phyloP scores from a whole-genome alignment of 768 basidiomycete species.

The Psilocybe sp. region DNA sequence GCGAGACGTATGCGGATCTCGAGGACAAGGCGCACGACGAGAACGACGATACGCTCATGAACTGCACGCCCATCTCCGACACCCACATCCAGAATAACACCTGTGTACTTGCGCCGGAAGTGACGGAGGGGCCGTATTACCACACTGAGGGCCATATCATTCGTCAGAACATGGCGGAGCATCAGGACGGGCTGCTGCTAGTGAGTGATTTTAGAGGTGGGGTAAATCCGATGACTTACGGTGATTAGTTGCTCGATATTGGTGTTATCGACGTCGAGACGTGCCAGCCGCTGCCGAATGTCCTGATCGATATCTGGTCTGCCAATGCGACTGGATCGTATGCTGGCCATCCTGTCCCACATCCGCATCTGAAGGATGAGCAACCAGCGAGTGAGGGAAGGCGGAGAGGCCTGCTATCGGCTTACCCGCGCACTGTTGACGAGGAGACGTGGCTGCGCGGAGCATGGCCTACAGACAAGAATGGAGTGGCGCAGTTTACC shows the following conservation, averaged over 20 bases:
- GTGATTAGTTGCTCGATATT: constrained; percentile 44
- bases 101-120: constrained; percentile 50
- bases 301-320: constrained; percentile 60
- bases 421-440: constrained; percentile 40
- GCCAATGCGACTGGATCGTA: constrained; percentile 56
- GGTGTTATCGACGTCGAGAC: constrained; percentile 59
- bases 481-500: constrained; percentile 53
- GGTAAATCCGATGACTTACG: neutral
- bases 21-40: constrained; percentile 15
- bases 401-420: constrained; percentile 38
- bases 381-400: constrained; percentile 45
- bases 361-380: constrained; percentile 38
- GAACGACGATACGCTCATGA: constrained; percentile 34
- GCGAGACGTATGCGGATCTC: constrained; percentile 32
- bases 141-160: constrained; percentile 47
- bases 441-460: constrained; percentile 50
- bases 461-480: constrained; percentile 51
- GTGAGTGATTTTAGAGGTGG: constrained; percentile 23
- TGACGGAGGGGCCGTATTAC: constrained; percentile 56
- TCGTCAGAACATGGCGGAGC: constrained; percentile 52
- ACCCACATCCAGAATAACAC: constrained; percentile 52
- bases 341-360: constrained; percentile 50
- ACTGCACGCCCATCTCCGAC: constrained; percentile 43
- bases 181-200: constrained; percentile 46
- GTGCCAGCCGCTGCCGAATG: constrained; percentile 51